Conservation (phyloP, 495 filamentous ascomycete species). For the Hyaloscypha variabilis region DNA sequence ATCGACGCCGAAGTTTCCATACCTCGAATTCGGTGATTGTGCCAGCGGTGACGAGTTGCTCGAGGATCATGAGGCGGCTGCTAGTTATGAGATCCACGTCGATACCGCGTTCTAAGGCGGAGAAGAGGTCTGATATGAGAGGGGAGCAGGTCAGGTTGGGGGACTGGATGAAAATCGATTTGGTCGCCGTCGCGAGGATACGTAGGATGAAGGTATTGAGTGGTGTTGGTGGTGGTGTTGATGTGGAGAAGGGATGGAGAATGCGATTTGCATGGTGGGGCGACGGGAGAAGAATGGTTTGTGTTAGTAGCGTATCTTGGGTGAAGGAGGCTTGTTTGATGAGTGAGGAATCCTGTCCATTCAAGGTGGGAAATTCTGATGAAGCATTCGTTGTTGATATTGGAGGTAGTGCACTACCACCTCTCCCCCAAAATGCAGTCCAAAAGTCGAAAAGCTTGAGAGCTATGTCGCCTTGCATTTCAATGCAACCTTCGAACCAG, state of each 20-base stretch:
- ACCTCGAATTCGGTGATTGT: conserved; percentile 64
- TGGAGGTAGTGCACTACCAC: conserved; percentile 28
- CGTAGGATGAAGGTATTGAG: conserved; percentile 64
- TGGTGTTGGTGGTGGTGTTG: conserved; percentile 61
- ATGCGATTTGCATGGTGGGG: conserved; percentile 66
- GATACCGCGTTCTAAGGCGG: conserved; percentile 59
- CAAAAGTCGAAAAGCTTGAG: conserved; percentile 61
- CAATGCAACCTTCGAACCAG: conserved; percentile 73
- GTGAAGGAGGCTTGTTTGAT: conserved; percentile 18
- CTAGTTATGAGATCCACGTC: conserved; percentile 65
- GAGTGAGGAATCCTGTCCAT: neutral
- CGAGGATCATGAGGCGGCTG: conserved; percentile 68
- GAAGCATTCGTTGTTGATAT: neutral
- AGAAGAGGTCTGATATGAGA: conserved; percentile 56
- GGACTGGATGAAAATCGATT: conserved; percentile 65
- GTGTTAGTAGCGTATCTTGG: conserved; percentile 1
- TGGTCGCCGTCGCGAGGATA: conserved; percentile 51
- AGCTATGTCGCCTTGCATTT: conserved; percentile 58
- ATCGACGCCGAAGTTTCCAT: conserved; percentile 50
- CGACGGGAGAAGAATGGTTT: conserved; percentile 66
- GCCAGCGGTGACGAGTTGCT: conserved; percentile 72
- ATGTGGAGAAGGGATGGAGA: conserved; percentile 47
- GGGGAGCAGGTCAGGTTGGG: conserved; percentile 69
- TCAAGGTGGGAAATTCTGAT: too few species aligned
- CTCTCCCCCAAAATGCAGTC: conserved; percentile 53